Evolutionary conservation across 2,329 filamentous ascomycete species (phyloP).

Genomic region (Neofusicoccum kwambonambiense): DNA sequence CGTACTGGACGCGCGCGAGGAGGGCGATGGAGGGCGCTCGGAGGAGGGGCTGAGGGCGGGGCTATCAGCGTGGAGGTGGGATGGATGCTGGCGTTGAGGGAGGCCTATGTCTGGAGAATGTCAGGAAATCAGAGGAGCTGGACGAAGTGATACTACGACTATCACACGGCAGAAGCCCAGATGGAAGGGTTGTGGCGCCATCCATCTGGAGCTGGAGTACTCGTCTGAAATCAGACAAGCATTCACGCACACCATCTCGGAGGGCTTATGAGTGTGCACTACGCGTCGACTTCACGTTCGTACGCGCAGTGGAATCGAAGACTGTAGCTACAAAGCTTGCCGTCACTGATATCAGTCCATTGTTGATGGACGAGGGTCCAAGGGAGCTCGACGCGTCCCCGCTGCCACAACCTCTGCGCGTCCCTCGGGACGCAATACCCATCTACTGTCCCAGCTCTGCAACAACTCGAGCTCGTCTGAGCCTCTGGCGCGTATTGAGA

Average conservation of each 20-base stretch:
- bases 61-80: background rate
- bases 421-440: background rate
- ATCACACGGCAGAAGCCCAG: background rate
- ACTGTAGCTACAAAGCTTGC: background rate
- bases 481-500: background rate
- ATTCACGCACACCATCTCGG: background rate
- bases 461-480: background rate
- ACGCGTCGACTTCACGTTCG: background rate
- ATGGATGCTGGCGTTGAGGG: background rate
- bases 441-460: background rate
- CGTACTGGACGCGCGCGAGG: conserved; percentile 4
- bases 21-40: conserved; percentile 4
- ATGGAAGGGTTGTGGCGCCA: background rate
- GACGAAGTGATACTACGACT: background rate
- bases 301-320: background rate
- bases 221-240: background rate
- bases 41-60: background rate
- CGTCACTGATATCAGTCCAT: background rate
- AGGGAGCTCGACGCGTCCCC: background rate
- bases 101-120: background rate
- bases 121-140: background rate
- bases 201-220: background rate
- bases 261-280: background rate
- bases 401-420: background rate
- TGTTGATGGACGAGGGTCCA: background rate